Conservation (phyloP, 192 early-diverging fungal species). For the Funneliformis geosporum region DNA sequence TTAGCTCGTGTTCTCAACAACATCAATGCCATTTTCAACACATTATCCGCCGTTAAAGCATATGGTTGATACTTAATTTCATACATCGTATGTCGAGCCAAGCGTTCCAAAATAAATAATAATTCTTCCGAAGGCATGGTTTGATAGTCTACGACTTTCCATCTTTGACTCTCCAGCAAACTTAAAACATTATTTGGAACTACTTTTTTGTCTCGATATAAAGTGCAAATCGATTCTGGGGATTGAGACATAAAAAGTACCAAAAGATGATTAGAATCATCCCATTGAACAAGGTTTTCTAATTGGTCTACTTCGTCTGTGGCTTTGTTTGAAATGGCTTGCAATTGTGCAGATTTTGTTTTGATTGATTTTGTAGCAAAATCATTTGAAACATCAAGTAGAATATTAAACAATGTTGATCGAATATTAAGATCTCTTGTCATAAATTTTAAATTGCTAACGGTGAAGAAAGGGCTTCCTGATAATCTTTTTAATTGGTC, state of each 20-base stretch:
- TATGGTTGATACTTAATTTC: not conserved
- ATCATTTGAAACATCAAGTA: constrained; percentile 27
- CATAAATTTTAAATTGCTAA: constrained; percentile 23
- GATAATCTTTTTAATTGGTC: constrained; percentile 30
- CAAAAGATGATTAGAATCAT: constrained; percentile 32
- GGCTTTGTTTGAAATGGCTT: not conserved
- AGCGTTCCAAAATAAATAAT: constrained; percentile 9
- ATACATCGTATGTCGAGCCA: constrained; percentile 20
- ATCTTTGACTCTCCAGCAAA: constrained; percentile 26
- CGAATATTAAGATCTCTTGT: not conserved
- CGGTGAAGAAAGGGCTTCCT: constrained; percentile 23
- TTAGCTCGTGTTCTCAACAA: constrained; percentile 30
- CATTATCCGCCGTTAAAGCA: constrained; percentile 23
- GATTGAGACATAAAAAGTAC: constrained; percentile 31
- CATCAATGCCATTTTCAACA: constrained; percentile 35
- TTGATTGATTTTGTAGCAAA: constrained; percentile 28
- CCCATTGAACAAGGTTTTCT: constrained; percentile 10
- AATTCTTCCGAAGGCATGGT: not conserved
- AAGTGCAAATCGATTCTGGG: constrained; percentile 30
- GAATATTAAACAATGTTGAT: constrained; percentile 20
- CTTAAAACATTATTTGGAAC: constrained; percentile 24
- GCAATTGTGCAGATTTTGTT: constrained; percentile 2
- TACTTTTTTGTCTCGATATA: constrained; percentile 23
- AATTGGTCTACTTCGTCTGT: not conserved
- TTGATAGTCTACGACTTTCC: constrained; percentile 27